These are phyloP conservation scores for Pseudozyma flocculosa DNA, from an alignment of 1,284 basidiomycete genomes.

Conservation along the genomic window DNA sequence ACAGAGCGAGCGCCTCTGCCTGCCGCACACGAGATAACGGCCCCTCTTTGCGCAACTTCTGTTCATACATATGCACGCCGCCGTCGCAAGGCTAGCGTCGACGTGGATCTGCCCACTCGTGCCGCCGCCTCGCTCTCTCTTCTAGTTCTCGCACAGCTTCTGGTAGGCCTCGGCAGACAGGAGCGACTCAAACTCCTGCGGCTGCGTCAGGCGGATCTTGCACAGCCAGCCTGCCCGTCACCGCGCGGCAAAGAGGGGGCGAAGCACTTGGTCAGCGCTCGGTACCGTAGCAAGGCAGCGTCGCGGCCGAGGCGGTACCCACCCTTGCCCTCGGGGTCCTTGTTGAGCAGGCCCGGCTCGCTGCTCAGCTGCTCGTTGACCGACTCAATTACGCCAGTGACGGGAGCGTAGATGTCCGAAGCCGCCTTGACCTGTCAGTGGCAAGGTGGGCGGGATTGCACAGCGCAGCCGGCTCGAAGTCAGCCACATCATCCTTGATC, in stretches of 20 bases:
- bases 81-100: too few species aligned
- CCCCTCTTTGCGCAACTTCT: too few species aligned
- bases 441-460: background rate
- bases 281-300: too few species aligned
- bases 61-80: too few species aligned
- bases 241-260: too few species aligned
- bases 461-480: background rate
- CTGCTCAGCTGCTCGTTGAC: constrained; percentile 74
- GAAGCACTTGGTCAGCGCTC: too few species aligned
- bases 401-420: constrained; percentile 93
- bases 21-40: too few species aligned
- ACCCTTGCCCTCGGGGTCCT: constrained; percentile 83
- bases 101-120: too few species aligned
- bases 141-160: constrained; percentile 43
- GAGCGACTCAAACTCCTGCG: constrained; percentile 72
- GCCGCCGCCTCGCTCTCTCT: background rate
- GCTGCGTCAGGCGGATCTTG: constrained; percentile 81
- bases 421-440: constrained; percentile 74
- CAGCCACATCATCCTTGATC: too few species aligned
- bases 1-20: too few species aligned
- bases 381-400: constrained; percentile 78
- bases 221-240: constrained; percentile 81
- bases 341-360: constrained; percentile 82
- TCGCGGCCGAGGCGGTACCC: constrained; percentile 37
- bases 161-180: constrained; percentile 79